phyloP scores from a whole-genome alignment of 768 basidiomycete genomes.

The Tephrocybe sp. region DNA sequence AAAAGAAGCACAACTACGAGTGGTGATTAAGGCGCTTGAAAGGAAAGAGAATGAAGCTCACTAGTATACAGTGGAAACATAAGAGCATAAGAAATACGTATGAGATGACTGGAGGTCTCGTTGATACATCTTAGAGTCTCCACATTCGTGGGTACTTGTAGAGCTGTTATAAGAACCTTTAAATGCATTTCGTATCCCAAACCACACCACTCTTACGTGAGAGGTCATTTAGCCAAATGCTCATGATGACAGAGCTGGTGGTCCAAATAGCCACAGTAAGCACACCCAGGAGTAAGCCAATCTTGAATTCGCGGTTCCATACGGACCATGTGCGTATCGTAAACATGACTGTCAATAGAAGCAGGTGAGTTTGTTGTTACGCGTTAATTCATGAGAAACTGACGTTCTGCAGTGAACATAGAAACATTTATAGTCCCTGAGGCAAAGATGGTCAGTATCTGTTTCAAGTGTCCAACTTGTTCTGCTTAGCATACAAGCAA shows the following conservation, averaged over 20 bases:
- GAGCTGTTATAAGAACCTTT: background rate
- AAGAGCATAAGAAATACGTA: background rate
- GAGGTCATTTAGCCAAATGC: background rate
- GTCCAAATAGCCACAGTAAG: constrained; percentile 13
- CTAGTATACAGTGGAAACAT: background rate
- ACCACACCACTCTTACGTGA: background rate
- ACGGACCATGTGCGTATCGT: constrained; percentile 22
- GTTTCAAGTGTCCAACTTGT: background rate
- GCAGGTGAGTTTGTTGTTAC: background rate
- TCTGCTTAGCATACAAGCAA: background rate
- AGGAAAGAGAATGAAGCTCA: background rate
- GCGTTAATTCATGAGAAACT: background rate
- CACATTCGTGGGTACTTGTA: background rate
- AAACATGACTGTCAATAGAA: constrained; percentile 16
- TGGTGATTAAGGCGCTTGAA: background rate
- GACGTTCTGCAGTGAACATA: constrained; percentile 4
- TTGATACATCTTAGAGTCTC: background rate
- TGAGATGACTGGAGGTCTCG: background rate
- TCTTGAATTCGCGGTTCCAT: constrained; percentile 15
- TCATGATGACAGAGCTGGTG: constrained; percentile 7
- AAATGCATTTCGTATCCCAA: background rate
- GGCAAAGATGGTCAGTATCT: background rate
- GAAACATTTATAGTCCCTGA: constrained; percentile 3
- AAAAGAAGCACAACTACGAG: background rate
- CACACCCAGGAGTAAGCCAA: constrained; percentile 11